Percentiles rank a stretch among this genome's conserved stretches.
Conservation (phyloP, 805 yeast genomes). For the Metschnikowia picachoensis region DNA sequence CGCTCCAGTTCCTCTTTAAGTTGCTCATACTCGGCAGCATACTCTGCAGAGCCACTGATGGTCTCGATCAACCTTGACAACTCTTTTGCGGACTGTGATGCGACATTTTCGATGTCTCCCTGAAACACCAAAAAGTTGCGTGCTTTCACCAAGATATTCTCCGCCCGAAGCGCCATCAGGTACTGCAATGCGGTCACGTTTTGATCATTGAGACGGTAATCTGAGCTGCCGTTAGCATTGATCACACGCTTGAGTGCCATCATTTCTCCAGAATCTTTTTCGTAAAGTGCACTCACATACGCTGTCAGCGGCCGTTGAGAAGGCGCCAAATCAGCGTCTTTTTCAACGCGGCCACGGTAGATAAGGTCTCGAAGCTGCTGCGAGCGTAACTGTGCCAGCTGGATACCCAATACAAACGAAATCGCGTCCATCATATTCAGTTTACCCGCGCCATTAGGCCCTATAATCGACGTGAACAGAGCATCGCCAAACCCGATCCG, state of each 20-base stretch:
- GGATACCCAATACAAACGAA: conserved; percentile 87
- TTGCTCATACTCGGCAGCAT: conserved; percentile 59
- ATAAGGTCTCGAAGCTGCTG: conserved; percentile 69
- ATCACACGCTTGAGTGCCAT: conserved; percentile 63
- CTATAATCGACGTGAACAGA: conserved; percentile 84
- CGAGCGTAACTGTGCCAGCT: conserved; percentile 73
- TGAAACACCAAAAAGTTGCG: conserved; percentile 91
- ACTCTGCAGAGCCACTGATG: conserved; percentile 77
- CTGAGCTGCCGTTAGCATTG: conserved; percentile 55
- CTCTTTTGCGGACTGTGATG: conserved; percentile 78
- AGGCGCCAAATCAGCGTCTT: neutral
- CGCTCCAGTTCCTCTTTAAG: conserved; percentile 61
- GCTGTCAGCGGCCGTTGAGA: conserved; percentile 49
- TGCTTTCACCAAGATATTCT: conserved; percentile 83
- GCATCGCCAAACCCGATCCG: conserved; percentile 80
- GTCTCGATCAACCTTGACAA: conserved; percentile 73
- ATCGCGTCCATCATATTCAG: conserved; percentile 97
- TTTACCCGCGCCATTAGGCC: conserved; percentile 99
- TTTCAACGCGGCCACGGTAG: conserved; percentile 58
- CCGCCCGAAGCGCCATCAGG: conserved; percentile 58
- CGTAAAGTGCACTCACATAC: conserved; percentile 74
- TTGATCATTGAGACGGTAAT: conserved; percentile 61
- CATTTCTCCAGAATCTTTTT: conserved; percentile 54
- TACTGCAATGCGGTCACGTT: conserved; percentile 64
- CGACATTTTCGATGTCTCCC: conserved; percentile 94